Percentiles rank a stretch among this genome's conserved stretches.
Evolutionary conservation across 768 basidiomycete species (phyloP).

Genomic region (Termitomyces sp.): DNA sequence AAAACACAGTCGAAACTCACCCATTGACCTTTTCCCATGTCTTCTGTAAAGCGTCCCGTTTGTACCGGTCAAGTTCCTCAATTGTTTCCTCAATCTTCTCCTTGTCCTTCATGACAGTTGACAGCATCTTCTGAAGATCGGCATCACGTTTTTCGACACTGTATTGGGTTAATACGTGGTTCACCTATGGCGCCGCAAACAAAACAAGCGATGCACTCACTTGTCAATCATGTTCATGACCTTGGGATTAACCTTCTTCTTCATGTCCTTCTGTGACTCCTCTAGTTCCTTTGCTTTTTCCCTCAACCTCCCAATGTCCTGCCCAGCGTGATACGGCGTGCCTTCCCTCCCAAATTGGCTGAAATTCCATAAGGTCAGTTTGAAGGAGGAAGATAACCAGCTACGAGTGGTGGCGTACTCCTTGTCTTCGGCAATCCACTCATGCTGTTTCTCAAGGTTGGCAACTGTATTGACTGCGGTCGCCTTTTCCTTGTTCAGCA

Average conservation of each 20-base stretch:
- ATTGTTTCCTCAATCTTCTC: constrained; percentile 94
- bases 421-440: constrained; percentile 88
- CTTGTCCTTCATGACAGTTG: constrained; percentile 87
- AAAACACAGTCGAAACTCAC: constrained; percentile 38
- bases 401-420: constrained; percentile 47
- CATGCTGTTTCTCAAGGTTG: constrained; percentile 73
- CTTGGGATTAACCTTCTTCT: constrained; percentile 94
- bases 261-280: constrained; percentile 75
- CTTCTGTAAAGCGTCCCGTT: constrained; percentile 87
- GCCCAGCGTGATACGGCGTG: constrained; percentile 64
- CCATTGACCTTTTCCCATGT: constrained; percentile 95
- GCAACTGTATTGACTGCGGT: constrained; percentile 43
- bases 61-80: constrained; percentile 87
- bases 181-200: neutral
- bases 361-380: neutral
- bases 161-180: neutral
- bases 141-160: constrained; percentile 94
- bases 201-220: constrained; percentile 36
- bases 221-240: constrained; percentile 95
- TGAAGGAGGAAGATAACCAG: no score
- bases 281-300: constrained; percentile 72
- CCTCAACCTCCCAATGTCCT: constrained; percentile 54
- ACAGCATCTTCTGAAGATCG: constrained; percentile 82
- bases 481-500: constrained; percentile 59
- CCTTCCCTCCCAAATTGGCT: constrained; percentile 84